These are phyloP conservation scores for Aspergillus hiratsukae DNA, from an alignment of 2,329 filamentous ascomycete species.

Conservation along the genomic window DNA sequence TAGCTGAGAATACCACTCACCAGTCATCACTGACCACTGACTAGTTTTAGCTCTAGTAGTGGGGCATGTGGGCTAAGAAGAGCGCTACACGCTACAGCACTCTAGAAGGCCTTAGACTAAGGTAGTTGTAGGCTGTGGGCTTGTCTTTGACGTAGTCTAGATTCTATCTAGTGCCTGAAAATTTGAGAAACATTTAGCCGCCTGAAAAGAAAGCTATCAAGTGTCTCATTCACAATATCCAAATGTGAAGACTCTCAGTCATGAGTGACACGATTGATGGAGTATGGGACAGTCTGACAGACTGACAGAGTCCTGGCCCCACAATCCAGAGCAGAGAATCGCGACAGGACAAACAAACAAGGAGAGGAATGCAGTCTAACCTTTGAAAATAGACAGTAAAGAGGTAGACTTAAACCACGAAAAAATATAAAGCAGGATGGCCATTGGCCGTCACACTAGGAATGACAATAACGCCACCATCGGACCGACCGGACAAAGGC, in stretches of 20 bases:
- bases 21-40: too few relatives aligned
- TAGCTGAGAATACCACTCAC: too few relatives aligned
- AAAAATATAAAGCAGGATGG: not conserved
- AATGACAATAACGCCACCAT: not conserved
- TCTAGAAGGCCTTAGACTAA: too few relatives aligned
- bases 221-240: too few relatives aligned
- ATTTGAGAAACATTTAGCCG: not conserved
- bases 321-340: not conserved
- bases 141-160: not conserved
- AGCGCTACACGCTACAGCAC: too few relatives aligned
- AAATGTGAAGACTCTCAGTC: too few relatives aligned
- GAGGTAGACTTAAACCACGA: not conserved
- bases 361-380: not conserved
- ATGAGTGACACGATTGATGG: too few relatives aligned
- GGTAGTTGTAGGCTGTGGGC: too few relatives aligned
- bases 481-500: not conserved
- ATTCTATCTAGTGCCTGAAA: not conserved
- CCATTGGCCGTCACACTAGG: not conserved
- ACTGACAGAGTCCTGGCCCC: too few relatives aligned
- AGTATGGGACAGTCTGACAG: too few relatives aligned
- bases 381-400: not conserved
- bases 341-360: not conserved
- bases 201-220: not conserved
- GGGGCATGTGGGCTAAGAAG: too few relatives aligned
- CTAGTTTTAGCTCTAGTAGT: too few relatives aligned